phyloP scores from a whole-genome alignment of 2,329 filamentous ascomycete genomes.

The Scytalidium lignicola region DNA sequence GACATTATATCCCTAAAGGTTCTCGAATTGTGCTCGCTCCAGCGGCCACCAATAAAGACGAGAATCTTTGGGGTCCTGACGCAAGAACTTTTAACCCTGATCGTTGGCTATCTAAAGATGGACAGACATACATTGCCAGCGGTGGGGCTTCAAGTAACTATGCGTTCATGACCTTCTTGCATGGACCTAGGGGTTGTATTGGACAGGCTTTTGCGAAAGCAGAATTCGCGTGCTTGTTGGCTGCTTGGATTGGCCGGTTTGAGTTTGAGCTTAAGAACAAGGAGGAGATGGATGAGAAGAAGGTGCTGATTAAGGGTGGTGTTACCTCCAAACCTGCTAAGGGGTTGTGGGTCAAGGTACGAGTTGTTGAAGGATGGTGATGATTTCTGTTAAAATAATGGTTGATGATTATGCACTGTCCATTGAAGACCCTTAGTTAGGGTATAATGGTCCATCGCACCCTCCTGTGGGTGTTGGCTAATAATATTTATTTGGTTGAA shows the following conservation, averaged over 20 bases:
- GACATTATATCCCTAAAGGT: constrained; percentile 62
- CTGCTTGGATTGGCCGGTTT: constrained; percentile 71
- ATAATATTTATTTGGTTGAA: too few species aligned
- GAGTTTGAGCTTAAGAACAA: constrained; percentile 52
- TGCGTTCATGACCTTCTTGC: constrained; percentile 74
- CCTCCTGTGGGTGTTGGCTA: too few species aligned
- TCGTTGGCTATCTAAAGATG: constrained; percentile 56
- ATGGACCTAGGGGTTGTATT: constrained; percentile 83
- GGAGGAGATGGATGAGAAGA: constrained; percentile 60
- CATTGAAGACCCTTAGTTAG: too few species aligned
- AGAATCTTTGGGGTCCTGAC: constrained; percentile 69
- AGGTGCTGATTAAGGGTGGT: constrained; percentile 61
- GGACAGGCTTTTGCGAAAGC: constrained; percentile 74
- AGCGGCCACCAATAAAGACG: constrained; percentile 64
- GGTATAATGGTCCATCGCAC: too few species aligned
- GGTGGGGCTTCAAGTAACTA: constrained; percentile 75
- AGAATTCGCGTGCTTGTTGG: constrained; percentile 81
- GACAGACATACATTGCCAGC: constrained; percentile 43
- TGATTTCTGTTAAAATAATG: neutral
- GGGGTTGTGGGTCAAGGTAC: constrained; percentile 66
- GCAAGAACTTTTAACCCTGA: constrained; percentile 74
- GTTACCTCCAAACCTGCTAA: constrained; percentile 69
- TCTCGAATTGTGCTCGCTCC: constrained; percentile 60
- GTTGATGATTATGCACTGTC: too few species aligned
- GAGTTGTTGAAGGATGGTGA: constrained; percentile 62